Conservation (phyloP, 805 yeast genomes). For the Lipomyces sp. region DNA sequence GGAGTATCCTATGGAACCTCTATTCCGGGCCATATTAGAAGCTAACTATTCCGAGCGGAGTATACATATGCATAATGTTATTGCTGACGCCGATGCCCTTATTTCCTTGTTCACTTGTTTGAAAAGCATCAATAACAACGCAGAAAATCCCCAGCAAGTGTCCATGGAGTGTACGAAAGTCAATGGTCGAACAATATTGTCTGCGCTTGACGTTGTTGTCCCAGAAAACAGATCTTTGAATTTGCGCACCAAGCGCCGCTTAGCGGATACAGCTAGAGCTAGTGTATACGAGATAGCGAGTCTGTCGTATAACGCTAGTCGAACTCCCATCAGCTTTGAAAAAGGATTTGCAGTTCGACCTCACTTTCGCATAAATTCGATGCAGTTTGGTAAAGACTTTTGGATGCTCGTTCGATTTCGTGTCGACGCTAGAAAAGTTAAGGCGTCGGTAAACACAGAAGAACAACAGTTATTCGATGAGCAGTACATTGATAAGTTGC, state of each 20-base stretch:
- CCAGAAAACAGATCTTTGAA: constrained; percentile 1
- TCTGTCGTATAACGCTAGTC: neutral
- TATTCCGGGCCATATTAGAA: constrained; percentile 4
- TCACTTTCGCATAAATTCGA: constrained; percentile 1
- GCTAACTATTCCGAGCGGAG: constrained; percentile 1
- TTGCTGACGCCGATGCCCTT: neutral
- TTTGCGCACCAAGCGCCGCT: neutral
- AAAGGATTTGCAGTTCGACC: neutral
- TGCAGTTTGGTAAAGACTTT: neutral
- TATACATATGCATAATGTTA: neutral
- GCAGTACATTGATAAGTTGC: neutral
- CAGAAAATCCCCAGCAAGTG: neutral
- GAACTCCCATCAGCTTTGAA: constrained; percentile 1
- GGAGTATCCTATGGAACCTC: constrained; percentile 7
- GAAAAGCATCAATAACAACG: neutral
- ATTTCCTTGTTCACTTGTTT: neutral
- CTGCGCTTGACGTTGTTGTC: neutral
- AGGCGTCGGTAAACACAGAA: neutral
- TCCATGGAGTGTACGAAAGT: neutral
- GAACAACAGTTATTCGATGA: neutral
- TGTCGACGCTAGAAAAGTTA: neutral
- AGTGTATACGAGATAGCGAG: neutral
- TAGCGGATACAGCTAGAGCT: neutral
- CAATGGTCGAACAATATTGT: neutral
- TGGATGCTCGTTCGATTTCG: constrained; percentile 3